Evolutionary conservation across 441 rosid species (phyloP), one percentile per base, ranked within the genome.

Genomic region (Adansonia gregorii): DNA sequence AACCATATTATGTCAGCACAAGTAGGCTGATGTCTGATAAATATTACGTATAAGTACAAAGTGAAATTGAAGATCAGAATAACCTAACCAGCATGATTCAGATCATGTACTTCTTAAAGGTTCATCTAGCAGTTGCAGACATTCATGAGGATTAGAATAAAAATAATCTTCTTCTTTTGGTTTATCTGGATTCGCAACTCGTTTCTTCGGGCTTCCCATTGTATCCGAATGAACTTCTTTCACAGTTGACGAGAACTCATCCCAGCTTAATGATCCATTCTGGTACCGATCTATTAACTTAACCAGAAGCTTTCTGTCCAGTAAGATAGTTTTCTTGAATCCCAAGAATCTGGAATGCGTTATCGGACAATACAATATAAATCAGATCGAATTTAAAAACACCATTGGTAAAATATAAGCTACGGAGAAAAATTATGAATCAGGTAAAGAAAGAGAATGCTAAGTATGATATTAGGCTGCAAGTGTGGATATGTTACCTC

Each of bases 161-260:
- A 91, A 91, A 69, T 86, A 86, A 73, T 91, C 95, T 85, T 91
- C 95, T 81, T 91, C 95, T 82, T 91, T 91, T 0, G 93, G 95
- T 83, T 81, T 87, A 65, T 90, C 91, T 0, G 87, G 89, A 67
- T 86, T 86, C 61, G 83, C 82, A 35, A 78, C 58, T 43, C 93
- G 90, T 58, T 72, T 77, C 85, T 71, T 89, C 0, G 93, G 95
- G 70, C 84, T 88, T 12, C 95, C 93, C 91, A 87, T 88, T 61
- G 88, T 85, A 79, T 81, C 78, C 9, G 82, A 79, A 71, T 91
- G 95, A 79, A 79, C 78, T 43, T 87, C 87, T 85, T 90, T 88
- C 74, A 91, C 85, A 0, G 56, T 78, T 6, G 86, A 69, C 8
- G 93, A 88, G 80, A 91, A 91, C 68, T 82, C 88, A 17, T 90